Evolutionary conservation across 2,329 filamentous ascomycete genomes (phyloP).

Genomic region (Arachnomyces sp.): DNA sequence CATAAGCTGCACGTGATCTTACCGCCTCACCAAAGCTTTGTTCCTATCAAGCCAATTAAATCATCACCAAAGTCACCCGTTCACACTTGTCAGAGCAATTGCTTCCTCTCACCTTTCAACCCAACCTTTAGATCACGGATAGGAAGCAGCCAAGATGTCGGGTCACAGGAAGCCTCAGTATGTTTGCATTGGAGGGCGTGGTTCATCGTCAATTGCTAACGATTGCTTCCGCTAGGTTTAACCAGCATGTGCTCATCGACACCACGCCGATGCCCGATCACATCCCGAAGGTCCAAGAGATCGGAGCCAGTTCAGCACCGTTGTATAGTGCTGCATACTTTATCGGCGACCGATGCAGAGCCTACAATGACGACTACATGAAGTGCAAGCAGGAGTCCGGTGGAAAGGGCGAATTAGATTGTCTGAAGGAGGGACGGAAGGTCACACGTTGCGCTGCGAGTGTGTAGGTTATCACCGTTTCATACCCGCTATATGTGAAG

Average conservation of each 20-base stretch:
- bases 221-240: slow-evolving; percentile 60
- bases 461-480: slow-evolving; percentile 59
- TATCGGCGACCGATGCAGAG: slow-evolving; percentile 87
- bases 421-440: slow-evolving; percentile 90
- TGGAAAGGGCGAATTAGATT: slow-evolving; percentile 85
- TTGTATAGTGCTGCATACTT: slow-evolving; percentile 90
- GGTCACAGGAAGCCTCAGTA: slow-evolving; percentile 11
- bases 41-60: too few species aligned
- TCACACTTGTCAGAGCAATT: too few species aligned
- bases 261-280: slow-evolving; percentile 87
- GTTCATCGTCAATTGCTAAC: background rate
- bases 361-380: slow-evolving; percentile 99
- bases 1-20: too few species aligned
- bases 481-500: slow-evolving; percentile 2
- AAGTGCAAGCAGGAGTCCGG: slow-evolving; percentile 95
- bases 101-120: too few species aligned
- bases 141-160: slow-evolving; percentile 11
- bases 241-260: slow-evolving; percentile 87
- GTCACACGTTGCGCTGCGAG: slow-evolving; percentile 94
- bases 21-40: too few species aligned
- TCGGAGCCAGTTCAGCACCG: slow-evolving; percentile 86
- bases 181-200: slow-evolving; percentile 2
- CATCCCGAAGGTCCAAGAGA: slow-evolving; percentile 87
- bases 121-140: too few species aligned
- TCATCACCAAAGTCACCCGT: too few species aligned